Evolutionary conservation across 2,329 filamentous ascomycete genomes (phyloP).

Genomic region (Colletotrichum tofieldiae): DNA sequence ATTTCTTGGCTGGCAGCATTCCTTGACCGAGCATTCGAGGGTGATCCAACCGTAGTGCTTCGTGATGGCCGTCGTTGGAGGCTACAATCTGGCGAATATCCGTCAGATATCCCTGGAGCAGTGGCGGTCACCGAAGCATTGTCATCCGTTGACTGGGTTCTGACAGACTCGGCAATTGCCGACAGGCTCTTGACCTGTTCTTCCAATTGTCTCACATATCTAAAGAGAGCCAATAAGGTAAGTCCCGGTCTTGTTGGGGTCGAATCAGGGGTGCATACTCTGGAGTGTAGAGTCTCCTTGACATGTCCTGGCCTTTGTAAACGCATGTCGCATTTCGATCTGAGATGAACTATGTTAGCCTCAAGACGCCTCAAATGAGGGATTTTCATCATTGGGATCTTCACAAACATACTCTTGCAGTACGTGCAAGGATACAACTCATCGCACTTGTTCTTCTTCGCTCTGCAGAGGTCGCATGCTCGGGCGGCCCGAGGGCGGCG

Average conservation of each 20-base stretch:
- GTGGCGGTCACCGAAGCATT: slow-evolving; percentile 40
- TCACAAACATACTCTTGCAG: slow-evolving; percentile 56
- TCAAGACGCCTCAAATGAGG: neutral
- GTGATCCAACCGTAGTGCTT: slow-evolving; percentile 31
- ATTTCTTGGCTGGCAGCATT: slow-evolving; percentile 56
- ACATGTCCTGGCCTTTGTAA: slow-evolving; percentile 48
- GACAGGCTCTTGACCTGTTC: slow-evolving; percentile 46
- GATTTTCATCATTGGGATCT: neutral
- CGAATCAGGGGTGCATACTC: slow-evolving; percentile 43
- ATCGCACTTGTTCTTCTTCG: slow-evolving; percentile 41
- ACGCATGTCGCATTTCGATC: slow-evolving; percentile 48
- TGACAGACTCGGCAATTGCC: slow-evolving; percentile 25
- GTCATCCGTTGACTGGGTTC: slow-evolving; percentile 23
- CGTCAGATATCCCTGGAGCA: slow-evolving; percentile 27
- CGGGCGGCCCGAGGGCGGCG: slow-evolving; percentile 38
- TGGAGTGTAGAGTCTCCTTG: slow-evolving; percentile 44
- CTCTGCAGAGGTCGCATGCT: slow-evolving; percentile 37
- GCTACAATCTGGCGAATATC: slow-evolving; percentile 16
- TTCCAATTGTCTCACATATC: slow-evolving; percentile 47
- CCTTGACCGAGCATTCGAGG: slow-evolving; percentile 46
- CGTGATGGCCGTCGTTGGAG: slow-evolving; percentile 28
- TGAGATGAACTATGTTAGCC: slow-evolving; percentile 13
- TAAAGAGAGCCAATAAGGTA: slow-evolving; percentile 3
- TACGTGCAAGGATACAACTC: slow-evolving; percentile 54
- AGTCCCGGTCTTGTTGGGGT: neutral